Conservation (phyloP, 805 yeast genomes). For the Saturnispora kantuleensis region DNA sequence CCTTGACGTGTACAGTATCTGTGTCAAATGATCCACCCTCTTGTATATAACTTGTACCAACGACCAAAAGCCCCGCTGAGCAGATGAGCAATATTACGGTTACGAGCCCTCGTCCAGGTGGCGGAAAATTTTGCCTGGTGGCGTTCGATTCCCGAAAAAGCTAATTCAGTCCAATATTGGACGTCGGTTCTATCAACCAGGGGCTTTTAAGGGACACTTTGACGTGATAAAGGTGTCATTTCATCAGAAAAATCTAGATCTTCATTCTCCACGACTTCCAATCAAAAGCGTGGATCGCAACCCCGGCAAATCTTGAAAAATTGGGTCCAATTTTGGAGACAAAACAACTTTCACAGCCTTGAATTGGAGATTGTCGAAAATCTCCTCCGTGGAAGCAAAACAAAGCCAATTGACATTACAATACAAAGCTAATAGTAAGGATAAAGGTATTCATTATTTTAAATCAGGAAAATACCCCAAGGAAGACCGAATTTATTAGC, state of each 20-base stretch:
- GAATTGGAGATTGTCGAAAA: background rate
- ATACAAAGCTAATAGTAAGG: background rate
- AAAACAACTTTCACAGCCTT: conserved; percentile 1
- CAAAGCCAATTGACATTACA: background rate
- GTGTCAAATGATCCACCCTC: background rate
- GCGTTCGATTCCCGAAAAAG: conserved; percentile 7
- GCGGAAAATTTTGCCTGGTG: background rate
- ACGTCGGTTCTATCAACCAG: background rate
- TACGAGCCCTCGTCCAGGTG: conserved; percentile 1
- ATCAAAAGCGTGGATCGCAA: too few relatives aligned
- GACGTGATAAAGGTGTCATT: background rate
- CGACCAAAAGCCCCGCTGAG: background rate
- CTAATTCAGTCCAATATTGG: background rate
- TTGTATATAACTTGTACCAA: background rate
- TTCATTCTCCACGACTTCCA: background rate
- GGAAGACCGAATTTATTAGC: background rate
- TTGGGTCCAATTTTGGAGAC: background rate
- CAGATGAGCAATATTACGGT: conserved; percentile 5
- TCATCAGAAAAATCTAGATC: background rate
- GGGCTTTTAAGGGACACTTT: background rate
- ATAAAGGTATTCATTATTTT: too few relatives aligned
- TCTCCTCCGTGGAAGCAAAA: background rate
- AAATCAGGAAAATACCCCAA: background rate
- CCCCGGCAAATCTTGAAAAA: too few relatives aligned
- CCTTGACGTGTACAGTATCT: conserved; percentile 46